These are phyloP conservation scores for Trichoderma breve DNA, from an alignment of 2,329 filamentous ascomycete genomes.

Conservation along the genomic window DNA sequence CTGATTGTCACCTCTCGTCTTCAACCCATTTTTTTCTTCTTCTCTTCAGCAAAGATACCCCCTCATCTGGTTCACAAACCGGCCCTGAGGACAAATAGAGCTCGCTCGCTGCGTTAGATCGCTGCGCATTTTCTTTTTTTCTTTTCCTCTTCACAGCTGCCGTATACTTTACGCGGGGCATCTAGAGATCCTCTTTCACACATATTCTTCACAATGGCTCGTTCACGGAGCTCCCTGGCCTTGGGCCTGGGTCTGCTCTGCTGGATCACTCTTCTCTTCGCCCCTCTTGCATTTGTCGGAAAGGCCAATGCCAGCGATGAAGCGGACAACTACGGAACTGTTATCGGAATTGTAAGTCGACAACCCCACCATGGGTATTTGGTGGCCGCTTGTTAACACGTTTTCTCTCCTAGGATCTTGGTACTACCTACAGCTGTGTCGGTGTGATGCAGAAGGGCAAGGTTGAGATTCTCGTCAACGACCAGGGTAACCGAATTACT, in stretches of 20 bases:
- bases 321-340: slow-evolving; percentile 77
- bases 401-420: slow-evolving; percentile 59
- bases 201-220: slow-evolving; percentile 45
- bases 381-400: not conserved
- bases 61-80: slow-evolving; percentile 32
- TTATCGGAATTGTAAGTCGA: slow-evolving; percentile 79
- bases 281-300: slow-evolving; percentile 81
- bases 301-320: slow-evolving; percentile 59
- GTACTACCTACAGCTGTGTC: slow-evolving; percentile 86
- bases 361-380: not conserved
- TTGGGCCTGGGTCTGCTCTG: slow-evolving; percentile 84
- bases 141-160: slow-evolving; percentile 22
- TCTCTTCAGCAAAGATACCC: slow-evolving; percentile 28
- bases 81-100: slow-evolving; percentile 31
- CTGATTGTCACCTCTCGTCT: slow-evolving; percentile 28
- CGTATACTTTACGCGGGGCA: slow-evolving; percentile 18
- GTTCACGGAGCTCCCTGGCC: slow-evolving; percentile 67
- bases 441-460: slow-evolving; percentile 96
- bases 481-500: slow-evolving; percentile 95
- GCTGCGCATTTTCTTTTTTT: slow-evolving; percentile 27
- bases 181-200: slow-evolving; percentile 3
- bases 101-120: slow-evolving; percentile 32
- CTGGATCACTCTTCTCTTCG: slow-evolving; percentile 88
- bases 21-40: slow-evolving; percentile 31
- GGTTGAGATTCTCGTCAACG: slow-evolving; percentile 93